Evolutionary conservation across 2,329 filamentous ascomycete genomes (phyloP).

Genomic region (Karstenula rhodostoma): DNA sequence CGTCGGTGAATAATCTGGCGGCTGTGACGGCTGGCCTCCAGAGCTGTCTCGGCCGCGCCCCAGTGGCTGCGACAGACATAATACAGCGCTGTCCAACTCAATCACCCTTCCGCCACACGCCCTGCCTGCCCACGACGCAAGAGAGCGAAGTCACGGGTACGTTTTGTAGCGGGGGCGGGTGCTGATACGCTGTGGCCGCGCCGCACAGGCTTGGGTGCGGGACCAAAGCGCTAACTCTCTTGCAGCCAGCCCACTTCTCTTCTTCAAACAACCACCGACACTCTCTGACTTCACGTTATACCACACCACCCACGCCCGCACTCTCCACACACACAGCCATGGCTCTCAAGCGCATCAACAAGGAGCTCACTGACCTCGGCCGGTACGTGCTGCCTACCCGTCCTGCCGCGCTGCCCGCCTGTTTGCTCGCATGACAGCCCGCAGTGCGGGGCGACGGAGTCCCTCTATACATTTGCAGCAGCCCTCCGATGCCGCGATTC

Average conservation of each 20-base stretch:
- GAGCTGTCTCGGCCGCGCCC: slow-evolving; percentile 30
- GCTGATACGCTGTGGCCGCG: slow-evolving; percentile 38
- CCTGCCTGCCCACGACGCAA: neutral
- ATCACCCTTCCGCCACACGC: slow-evolving; percentile 14
- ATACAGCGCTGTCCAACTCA: slow-evolving; percentile 18
- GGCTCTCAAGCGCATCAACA: slow-evolving; percentile 95
- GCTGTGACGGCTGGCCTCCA: slow-evolving; percentile 28
- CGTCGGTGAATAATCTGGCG: slow-evolving; percentile 43
- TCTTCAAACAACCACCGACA: slow-evolving; percentile 41
- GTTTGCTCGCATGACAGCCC: slow-evolving; percentile 50
- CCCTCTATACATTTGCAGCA: slow-evolving; percentile 22
- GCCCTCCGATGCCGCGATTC: slow-evolving; percentile 17
- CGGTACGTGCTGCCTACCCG: slow-evolving; percentile 64
- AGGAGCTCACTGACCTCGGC: slow-evolving; percentile 89
- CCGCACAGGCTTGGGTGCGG: slow-evolving; percentile 35
- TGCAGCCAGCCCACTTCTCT: slow-evolving; percentile 44
- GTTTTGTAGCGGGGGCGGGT: slow-evolving; percentile 27
- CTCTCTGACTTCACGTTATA: slow-evolving; percentile 28
- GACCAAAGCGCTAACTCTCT: slow-evolving; percentile 44
- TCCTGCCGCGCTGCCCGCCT: slow-evolving; percentile 28
- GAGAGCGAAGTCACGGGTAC: slow-evolving; percentile 26
- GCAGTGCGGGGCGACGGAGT: slow-evolving; percentile 42
- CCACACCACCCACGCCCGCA: slow-evolving; percentile 25
- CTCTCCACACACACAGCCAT: slow-evolving; percentile 56
- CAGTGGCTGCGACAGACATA: slow-evolving; percentile 30